Percentiles rank a stretch among this genome's conserved stretches.
Evolutionary conservation across 2,329 filamentous ascomycete genomes (phyloP).

Genomic region (Capronia americana): DNA sequence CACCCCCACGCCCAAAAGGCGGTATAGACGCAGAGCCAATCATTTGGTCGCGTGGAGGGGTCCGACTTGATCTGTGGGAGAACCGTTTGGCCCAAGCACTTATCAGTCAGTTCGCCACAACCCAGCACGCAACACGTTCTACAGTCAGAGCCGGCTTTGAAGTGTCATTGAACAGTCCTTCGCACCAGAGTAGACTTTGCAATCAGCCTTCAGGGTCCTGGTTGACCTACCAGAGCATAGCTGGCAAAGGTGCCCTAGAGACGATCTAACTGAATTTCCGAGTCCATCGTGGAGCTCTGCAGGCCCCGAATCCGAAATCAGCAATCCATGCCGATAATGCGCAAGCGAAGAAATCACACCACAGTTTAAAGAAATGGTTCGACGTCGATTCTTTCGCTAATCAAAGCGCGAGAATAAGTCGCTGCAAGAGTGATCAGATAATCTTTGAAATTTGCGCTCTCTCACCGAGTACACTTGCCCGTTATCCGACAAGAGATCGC

Average conservation of each 20-base stretch:
- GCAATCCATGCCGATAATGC: constrained; percentile 10
- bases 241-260: background rate
- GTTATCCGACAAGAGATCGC: background rate
- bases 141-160: background rate
- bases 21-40: constrained; percentile 18
- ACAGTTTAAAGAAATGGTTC: constrained; percentile 1
- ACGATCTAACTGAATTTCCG: background rate
- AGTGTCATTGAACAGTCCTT: constrained; percentile 4
- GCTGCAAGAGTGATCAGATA: background rate
- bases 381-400: background rate
- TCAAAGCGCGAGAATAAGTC: background rate
- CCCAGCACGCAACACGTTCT: background rate
- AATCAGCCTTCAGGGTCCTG: background rate
- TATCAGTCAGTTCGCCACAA: background rate
- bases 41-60: constrained; percentile 10
- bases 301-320: background rate
- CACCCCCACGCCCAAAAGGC: constrained; percentile 22
- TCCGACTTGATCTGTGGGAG: constrained; percentile 14
- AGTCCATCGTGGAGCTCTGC: background rate
- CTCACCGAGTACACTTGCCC: background rate
- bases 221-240: background rate
- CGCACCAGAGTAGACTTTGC: constrained; percentile 2
- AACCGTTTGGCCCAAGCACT: background rate
- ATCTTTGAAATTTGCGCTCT: background rate
- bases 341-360: constrained; percentile 8